Percentiles rank a stretch among this genome's conserved stretches.
Evolutionary conservation across 148 eudicot species (phyloP).

Genomic region (Fagopyrum tataricum): DNA sequence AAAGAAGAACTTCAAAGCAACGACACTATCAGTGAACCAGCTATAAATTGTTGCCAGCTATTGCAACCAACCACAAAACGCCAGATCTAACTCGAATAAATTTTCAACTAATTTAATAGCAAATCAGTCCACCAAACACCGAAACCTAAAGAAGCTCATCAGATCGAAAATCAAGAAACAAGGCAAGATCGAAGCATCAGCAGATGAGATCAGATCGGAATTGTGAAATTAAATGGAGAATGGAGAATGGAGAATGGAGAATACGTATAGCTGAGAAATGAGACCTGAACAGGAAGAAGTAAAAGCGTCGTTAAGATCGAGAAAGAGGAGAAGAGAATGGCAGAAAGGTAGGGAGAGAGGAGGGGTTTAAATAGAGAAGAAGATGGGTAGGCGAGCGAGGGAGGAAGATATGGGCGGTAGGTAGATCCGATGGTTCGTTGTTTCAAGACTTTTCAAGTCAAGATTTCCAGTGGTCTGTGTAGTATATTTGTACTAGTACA

Average conservation of each 20-base stretch:
- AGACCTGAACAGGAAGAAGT: neutral
- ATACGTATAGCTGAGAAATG: neutral
- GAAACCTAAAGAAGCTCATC: neutral
- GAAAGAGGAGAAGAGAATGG: neutral
- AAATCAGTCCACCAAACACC: neutral
- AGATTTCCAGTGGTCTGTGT: neutral
- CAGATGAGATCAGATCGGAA: neutral
- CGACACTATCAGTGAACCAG: neutral
- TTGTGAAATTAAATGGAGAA: neutral
- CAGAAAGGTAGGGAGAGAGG: neutral
- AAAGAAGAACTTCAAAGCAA: neutral
- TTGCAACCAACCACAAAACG: neutral
- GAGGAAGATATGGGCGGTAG: neutral
- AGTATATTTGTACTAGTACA: no score
- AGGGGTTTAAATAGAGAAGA: neutral
- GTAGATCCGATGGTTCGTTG: neutral
- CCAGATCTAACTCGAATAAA: neutral
- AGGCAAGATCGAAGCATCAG: neutral
- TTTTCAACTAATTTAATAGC: neutral
- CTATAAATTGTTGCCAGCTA: neutral
- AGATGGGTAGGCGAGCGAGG: slow-evolving; percentile 1
- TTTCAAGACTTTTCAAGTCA: neutral
- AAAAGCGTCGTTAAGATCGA: neutral
- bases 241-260: neutral
- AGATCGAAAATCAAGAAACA: neutral